A percentile compares a stretch with the other conserved stretches of the same genome.
Evolutionary conservation across 164 flowering plant genomes (phyloP).

Genomic region (Hamamelis virginiana): DNA sequence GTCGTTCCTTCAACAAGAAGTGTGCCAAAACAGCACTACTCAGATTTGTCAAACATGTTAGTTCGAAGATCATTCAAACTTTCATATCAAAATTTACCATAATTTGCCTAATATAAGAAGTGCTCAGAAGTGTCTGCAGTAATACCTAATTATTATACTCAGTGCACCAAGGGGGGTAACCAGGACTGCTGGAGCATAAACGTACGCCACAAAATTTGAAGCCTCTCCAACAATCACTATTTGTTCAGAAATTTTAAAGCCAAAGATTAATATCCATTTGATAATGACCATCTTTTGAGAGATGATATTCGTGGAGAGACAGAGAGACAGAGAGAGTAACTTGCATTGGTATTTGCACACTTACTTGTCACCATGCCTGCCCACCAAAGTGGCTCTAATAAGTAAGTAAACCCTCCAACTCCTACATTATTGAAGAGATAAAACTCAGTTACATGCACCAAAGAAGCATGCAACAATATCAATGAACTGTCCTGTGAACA

Average conservation of each 20-base stretch:
- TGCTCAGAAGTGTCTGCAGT: background rate
- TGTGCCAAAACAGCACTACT: slow-evolving; percentile 86
- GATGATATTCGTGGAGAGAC: background rate
- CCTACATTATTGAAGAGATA: slow-evolving; percentile 39
- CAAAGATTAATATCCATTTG: background rate
- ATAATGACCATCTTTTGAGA: slow-evolving; percentile 5
- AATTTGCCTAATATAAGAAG: background rate
- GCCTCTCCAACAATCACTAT: slow-evolving; percentile 92
- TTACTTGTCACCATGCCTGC: slow-evolving; percentile 87
- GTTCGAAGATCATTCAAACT: background rate
- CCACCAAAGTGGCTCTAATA: slow-evolving; percentile 96
- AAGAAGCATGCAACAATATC: background rate
- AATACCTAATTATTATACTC: slow-evolving; percentile 85
- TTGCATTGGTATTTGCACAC: slow-evolving; percentile 11
- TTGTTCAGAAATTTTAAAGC: slow-evolving; percentile 11
- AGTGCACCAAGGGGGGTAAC: slow-evolving; percentile 95
- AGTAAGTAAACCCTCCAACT: slow-evolving; percentile 79
- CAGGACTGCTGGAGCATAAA: slow-evolving; percentile 89
- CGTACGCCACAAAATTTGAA: slow-evolving; percentile 90
- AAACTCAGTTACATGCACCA: background rate
- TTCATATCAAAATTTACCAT: background rate
- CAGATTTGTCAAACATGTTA: slow-evolving; percentile 26
- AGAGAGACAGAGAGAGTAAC: slow-evolving; percentile 1
- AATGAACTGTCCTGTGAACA: background rate
- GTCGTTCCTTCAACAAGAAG: slow-evolving; percentile 77